A percentile compares a stretch with the other conserved stretches of the same genome.
Conservation (phyloP, 768 basidiomycete genomes). For the Atractiella rhizophila region DNA sequence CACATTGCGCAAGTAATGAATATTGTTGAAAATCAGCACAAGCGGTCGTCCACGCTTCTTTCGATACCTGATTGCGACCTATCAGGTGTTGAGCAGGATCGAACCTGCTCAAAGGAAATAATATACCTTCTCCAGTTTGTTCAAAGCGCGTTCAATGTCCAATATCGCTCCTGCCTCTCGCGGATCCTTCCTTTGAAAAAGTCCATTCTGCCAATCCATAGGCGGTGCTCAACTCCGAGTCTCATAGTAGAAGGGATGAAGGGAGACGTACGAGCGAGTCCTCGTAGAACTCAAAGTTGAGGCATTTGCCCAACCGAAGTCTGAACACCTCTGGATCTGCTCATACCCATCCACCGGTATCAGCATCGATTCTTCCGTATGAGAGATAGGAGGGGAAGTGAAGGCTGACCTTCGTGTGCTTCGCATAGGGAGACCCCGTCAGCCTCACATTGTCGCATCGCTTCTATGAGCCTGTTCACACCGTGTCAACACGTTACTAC, state of each 20-base stretch:
- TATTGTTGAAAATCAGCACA: slow-evolving; percentile 57
- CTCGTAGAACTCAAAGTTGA: slow-evolving; percentile 66
- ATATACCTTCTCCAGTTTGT: slow-evolving; percentile 39
- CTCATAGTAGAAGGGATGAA: background rate
- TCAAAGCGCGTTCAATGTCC: slow-evolving; percentile 59
- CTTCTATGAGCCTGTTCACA: slow-evolving; percentile 32
- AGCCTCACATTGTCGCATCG: slow-evolving; percentile 47
- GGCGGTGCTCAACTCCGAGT: background rate
- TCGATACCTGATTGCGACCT: slow-evolving; percentile 48
- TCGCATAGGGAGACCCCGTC: slow-evolving; percentile 45
- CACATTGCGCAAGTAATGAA: slow-evolving; percentile 35
- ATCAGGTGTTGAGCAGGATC: slow-evolving; percentile 20
- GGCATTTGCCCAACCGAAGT: slow-evolving; percentile 54
- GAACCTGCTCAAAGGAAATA: background rate
- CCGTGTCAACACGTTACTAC: too few species aligned
- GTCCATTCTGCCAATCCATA: slow-evolving; percentile 23
- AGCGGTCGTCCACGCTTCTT: slow-evolving; percentile 37
- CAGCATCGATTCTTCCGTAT: too few species aligned
- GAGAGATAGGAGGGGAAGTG: too few species aligned
- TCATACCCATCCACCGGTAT: too few species aligned
- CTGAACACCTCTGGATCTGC: slow-evolving; percentile 63
- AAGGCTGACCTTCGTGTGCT: slow-evolving; percentile 59
- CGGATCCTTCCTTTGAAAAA: slow-evolving; percentile 63
- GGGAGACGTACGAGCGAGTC: background rate
- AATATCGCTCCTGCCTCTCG: slow-evolving; percentile 57